A percentile compares a stretch with the other conserved stretches of the same genome.
These are phyloP conservation scores for Musa balbisiana DNA, from an alignment of 202 grass and related monocot species.

Conservation along the genomic window DNA sequence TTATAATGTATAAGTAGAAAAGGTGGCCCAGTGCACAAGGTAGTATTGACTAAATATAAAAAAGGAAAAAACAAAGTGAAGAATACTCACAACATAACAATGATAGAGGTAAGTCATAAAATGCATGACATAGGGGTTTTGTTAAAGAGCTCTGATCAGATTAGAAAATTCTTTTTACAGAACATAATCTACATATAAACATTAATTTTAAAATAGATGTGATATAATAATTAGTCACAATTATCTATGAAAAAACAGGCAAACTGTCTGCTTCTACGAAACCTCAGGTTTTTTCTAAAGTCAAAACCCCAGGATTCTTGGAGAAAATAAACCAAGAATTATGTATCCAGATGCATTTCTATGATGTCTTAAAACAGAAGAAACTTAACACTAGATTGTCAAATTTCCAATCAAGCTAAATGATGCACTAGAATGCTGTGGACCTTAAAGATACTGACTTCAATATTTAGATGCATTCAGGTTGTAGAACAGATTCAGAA, in stretches of 20 bases:
- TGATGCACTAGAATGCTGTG: neutral
- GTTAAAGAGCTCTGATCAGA: too few species aligned
- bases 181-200: too few species aligned
- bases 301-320: neutral
- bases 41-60: too few species aligned
- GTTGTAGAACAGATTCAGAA: neutral
- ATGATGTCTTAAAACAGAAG: neutral
- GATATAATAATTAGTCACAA: too few species aligned
- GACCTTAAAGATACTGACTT: neutral
- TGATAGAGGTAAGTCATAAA: too few species aligned
- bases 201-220: neutral
- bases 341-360: neutral
- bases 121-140: too few species aligned
- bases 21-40: too few species aligned
- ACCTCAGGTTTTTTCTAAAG: neutral
- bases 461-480: neutral
- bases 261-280: neutral
- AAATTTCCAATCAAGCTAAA: neutral
- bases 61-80: too few species aligned
- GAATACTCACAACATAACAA: too few species aligned
- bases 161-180: too few species aligned
- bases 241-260: too few species aligned
- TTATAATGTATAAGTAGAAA: too few species aligned
- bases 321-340: neutral
- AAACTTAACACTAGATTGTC: neutral